Evolutionary conservation across 441 rosid genomes (phyloP), one percentile per base, ranked within the genome.

Genomic region (Mallotus japonicus): DNA sequence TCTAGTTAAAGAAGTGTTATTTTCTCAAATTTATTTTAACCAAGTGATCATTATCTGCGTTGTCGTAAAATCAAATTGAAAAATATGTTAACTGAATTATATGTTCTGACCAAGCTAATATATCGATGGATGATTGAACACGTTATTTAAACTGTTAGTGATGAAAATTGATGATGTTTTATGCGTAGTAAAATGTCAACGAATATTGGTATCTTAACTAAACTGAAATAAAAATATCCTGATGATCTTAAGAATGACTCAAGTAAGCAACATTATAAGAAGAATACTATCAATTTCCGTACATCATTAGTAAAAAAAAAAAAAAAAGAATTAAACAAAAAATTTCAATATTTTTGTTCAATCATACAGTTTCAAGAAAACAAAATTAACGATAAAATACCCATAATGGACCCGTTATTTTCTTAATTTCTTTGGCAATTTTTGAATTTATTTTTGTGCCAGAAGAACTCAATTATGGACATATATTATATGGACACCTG

Each of bases 101-200:
- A 28, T 28, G 32, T 28, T 28, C 1, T 59, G 66, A 61, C 59
- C 17, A 32, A 61, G 67, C 67, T 28, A 28, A 28, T 28, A 28
- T 3, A 17, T 17, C 28, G 57, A 49, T 32, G 59, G 46, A 61
- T 16, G 58, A 17, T 12, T 32, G 17, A 32, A 49, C 67, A 71
- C 74, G 73, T 70, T 49, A 50, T 60, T 61, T 71, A 34, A 49
- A 28, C 10, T 1, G 46, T 61, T 59, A 32, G 28, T 17, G 24
- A 11, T 47, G n/a, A 15, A 65, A 1, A 13, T 22, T 8, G 13
- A 28, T 7, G 7, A 8, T 32, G 8, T 47, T 66, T 1, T 10
- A 28, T 24, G 22, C 5, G 47, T 65, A 15, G 7, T 28, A 66
- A 12, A 49, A 49, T 15, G 69, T 66, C 70, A 50, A 34, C 17